Conservation (phyloP, 2,329 filamentous ascomycete species). For the Pleochaeta shiraiana region DNA sequence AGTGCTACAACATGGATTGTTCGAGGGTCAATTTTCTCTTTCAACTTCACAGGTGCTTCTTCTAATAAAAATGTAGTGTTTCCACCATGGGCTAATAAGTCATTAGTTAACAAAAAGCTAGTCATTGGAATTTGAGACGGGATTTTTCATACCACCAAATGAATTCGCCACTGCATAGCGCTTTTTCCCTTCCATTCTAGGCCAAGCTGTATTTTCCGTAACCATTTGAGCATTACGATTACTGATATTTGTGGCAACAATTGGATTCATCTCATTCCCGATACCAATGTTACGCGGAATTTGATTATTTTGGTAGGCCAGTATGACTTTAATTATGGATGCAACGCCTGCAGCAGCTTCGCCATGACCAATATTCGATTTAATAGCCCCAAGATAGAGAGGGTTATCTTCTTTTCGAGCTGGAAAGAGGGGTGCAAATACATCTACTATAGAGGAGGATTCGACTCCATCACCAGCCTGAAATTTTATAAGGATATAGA, state of each 20-base stretch:
- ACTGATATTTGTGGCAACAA: slow-evolving; percentile 19
- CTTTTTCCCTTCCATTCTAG: background rate
- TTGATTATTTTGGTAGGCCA: slow-evolving; percentile 16
- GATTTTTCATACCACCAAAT: slow-evolving; percentile 25
- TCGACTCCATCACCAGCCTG: slow-evolving; percentile 69
- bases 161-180: slow-evolving; percentile 19
- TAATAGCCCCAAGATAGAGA: slow-evolving; percentile 25
- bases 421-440: slow-evolving; percentile 33
- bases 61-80: slow-evolving; percentile 17
- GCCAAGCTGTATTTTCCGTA: slow-evolving; percentile 13
- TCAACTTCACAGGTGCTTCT: slow-evolving; percentile 18
- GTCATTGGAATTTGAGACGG: background rate
- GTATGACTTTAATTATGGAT: slow-evolving; percentile 18
- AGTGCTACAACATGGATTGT: slow-evolving; percentile 24
- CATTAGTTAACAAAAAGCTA: background rate
- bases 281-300: slow-evolving; percentile 18
- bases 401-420: slow-evolving; percentile 24
- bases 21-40: slow-evolving; percentile 21
- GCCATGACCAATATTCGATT: slow-evolving; percentile 19
- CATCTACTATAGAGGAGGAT: slow-evolving; percentile 52
- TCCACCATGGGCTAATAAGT: slow-evolving; percentile 14
- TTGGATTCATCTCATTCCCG: slow-evolving; percentile 18
- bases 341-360: slow-evolving; percentile 19
- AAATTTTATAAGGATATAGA: background rate
- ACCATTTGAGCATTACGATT: slow-evolving; percentile 18